Percentiles rank a stretch among this genome's conserved stretches.
These are phyloP conservation scores for Conticribra weissflogii DNA, from an alignment of 108 stramenopile species.

Conservation along the genomic window DNA sequence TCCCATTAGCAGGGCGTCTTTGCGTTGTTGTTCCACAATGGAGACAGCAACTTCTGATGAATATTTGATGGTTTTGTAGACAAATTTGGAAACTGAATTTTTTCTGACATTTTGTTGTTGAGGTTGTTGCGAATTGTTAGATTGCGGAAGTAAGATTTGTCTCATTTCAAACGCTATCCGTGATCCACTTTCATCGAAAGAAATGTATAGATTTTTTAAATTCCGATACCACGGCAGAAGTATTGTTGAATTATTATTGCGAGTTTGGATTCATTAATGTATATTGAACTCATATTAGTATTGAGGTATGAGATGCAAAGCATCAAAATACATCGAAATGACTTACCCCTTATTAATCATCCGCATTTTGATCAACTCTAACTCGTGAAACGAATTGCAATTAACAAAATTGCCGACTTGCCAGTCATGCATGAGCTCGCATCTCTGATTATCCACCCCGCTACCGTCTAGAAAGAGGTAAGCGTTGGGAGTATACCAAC, in stretches of 20 bases:
- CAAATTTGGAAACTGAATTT: constrained; percentile 36
- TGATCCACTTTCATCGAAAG: too few relatives aligned
- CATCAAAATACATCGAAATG: too few relatives aligned
- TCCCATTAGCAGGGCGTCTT: constrained; percentile 45
- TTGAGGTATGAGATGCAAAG: too few relatives aligned
- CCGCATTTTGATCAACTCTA: background rate
- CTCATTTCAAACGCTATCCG: constrained; percentile 29
- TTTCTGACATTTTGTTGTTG: too few relatives aligned
- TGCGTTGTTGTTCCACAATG: constrained; percentile 36
- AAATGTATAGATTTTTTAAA: too few relatives aligned
- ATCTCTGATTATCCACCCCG: background rate
- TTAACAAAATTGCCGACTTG: background rate
- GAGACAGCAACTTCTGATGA: background rate
- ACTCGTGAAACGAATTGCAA: background rate
- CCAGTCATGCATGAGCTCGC: background rate
- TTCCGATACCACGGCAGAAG: too few relatives aligned
- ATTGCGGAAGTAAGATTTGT: too few relatives aligned
- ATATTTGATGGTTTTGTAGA: constrained; percentile 46
- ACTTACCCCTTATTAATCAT: background rate
- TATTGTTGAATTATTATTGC: too few relatives aligned
- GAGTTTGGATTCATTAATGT: too few relatives aligned
- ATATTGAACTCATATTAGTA: too few relatives aligned
- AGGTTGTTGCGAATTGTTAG: too few relatives aligned
- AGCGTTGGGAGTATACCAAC: background rate
- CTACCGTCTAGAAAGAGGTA: background rate